Conservation (phyloP, 345 rosid species). For the Salix caprea region DNA sequence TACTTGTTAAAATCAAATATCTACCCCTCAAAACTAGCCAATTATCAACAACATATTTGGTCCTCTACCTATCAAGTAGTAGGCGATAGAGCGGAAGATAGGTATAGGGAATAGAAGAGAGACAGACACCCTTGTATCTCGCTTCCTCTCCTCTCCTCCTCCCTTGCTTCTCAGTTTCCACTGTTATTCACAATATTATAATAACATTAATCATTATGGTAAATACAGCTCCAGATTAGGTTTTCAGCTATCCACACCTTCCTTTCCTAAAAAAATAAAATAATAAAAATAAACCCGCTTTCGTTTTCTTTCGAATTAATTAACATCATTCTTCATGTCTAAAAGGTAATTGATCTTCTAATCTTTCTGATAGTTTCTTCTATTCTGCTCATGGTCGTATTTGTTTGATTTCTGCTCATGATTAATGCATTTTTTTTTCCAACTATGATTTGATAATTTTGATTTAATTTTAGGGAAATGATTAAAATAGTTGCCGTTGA, state of each 20-base stretch:
- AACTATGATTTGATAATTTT: neutral
- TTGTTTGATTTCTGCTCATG: neutral
- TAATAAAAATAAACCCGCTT: neutral
- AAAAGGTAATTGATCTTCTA: neutral
- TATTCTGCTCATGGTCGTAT: neutral
- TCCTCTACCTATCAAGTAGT: neutral
- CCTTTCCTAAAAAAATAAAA: neutral
- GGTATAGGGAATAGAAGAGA: neutral
- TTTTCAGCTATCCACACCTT: neutral
- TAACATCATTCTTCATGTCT: neutral
- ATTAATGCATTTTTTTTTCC: neutral
- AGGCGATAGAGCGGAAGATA: neutral
- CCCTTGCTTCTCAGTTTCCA: neutral
- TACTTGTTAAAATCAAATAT: neutral
- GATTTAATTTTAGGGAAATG: neutral
- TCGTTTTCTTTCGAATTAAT: neutral
- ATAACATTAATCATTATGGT: neutral
- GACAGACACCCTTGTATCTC: neutral
- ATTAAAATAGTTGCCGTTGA: neutral
- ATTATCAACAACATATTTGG: neutral
- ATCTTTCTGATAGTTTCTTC: neutral
- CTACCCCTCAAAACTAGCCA: neutral
- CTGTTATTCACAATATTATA: neutral
- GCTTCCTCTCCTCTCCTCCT: neutral
- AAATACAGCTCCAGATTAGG: neutral